Conservation (phyloP, 176 grass and related monocot species). For the Carex pumila region DNA sequence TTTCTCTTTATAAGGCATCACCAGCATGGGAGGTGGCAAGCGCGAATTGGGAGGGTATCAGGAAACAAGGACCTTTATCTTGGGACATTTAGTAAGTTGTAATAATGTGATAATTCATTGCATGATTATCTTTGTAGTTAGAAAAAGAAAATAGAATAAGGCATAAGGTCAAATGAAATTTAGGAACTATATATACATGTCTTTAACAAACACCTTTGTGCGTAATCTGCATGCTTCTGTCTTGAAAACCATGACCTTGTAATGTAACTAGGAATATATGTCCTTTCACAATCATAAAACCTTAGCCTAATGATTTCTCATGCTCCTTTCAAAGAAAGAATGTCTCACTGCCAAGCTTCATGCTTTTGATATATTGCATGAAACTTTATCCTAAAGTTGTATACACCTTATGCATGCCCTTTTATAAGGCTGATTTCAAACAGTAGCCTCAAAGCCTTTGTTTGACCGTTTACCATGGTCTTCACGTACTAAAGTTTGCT, state of each 20-base stretch:
- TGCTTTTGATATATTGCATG: constrained; percentile 36
- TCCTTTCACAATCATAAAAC: constrained; percentile 78
- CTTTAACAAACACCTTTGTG: neutral
- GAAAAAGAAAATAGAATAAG: neutral
- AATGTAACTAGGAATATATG: constrained; percentile 24
- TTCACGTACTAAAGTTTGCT: constrained; percentile 10
- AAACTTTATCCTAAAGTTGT: constrained; percentile 37
- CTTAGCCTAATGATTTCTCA: constrained; percentile 39
- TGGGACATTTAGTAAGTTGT: constrained; percentile 80
- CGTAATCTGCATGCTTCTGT: constrained; percentile 29
- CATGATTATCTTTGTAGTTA: neutral
- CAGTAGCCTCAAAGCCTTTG: constrained; percentile 32
- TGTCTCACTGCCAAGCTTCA: constrained; percentile 37
- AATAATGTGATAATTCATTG: neutral
- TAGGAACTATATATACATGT: neutral
- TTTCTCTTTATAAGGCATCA: constrained; percentile 54
- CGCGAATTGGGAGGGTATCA: constrained; percentile 89
- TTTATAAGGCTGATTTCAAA: constrained; percentile 60
- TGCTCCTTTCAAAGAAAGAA: constrained; percentile 45
- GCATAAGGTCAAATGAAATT: neutral
- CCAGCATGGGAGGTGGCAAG: constrained; percentile 98
- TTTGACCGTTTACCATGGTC: constrained; percentile 35
- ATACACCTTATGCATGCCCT: constrained; percentile 29
- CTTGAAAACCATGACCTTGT: constrained; percentile 16
- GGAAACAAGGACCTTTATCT: constrained; percentile 99